Percentiles rank a stretch among this genome's conserved stretches.
Conservation (phyloP, 208 protist genomes). For the Leishmania gerbilli region DNA sequence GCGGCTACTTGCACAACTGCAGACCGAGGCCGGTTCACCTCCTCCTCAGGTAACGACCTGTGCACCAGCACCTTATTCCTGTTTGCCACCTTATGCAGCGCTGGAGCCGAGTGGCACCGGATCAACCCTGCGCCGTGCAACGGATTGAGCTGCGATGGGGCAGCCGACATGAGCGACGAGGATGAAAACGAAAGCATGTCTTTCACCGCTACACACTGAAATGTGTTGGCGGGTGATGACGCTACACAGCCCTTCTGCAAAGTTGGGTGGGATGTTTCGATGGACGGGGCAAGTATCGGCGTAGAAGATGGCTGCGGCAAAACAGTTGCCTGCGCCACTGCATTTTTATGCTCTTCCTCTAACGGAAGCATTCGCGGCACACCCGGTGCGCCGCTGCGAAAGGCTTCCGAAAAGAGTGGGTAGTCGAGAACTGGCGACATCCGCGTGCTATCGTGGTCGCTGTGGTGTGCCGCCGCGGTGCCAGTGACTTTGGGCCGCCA, state of each 20-base stretch:
- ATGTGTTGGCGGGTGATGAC: neutral
- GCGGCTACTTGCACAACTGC: neutral
- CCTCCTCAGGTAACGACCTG: neutral
- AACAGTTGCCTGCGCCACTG: neutral
- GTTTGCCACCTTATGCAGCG: neutral
- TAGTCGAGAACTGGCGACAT: neutral
- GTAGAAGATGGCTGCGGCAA: neutral
- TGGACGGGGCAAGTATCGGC: neutral
- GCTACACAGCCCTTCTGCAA: neutral
- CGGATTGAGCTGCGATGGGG: neutral
- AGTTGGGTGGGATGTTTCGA: neutral
- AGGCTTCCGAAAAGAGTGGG: neutral
- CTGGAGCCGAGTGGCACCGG: neutral
- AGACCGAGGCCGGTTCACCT: no score
- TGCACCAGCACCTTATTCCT: neutral
- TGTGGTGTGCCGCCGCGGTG: neutral
- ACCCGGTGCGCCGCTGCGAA: neutral
- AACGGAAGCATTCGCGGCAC: neutral
- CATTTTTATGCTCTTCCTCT: neutral
- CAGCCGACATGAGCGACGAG: neutral
- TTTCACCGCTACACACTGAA: neutral
- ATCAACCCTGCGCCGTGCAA: neutral
- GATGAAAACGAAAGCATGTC: neutral
- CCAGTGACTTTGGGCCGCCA: neutral
- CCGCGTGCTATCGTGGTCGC: neutral